Base-by-base conservation (phyloP, 148 eudicot species). In the Pouteria glomerata region DNA sequence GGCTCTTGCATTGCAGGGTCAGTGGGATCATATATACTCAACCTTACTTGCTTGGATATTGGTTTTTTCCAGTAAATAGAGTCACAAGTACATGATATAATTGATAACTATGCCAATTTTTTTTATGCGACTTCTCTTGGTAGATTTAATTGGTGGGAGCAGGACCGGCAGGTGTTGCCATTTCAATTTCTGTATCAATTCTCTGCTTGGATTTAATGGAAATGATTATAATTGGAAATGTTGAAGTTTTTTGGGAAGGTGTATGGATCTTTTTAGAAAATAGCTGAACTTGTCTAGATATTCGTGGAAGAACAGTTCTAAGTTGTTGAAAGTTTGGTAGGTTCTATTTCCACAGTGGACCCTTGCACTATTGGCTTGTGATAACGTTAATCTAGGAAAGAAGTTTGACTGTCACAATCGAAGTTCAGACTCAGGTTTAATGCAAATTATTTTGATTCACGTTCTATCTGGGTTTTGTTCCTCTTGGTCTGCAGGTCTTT, bases 401-500 rank as follows among this genome's bases (percentile, higher is more conserved):
- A 62, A 48, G 58, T 21, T 11, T 39, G 59, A 47, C 39, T 37
- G 24, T 59, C 35, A 8, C 11, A 19, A 57, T 42, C 51, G 45
- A 2, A 42, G 39, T 53, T 39, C 44, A 59, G 53, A 15, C 24
- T 57, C 33, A 29, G 10, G 35, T 37, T 39, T 26, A 19, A 57
- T 15, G 30, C 65, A 44, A 57, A 56, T 18, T 72, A 21, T 47
- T 55, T 66, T 24, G 66, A n/a, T 47, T 51, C 59, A 19, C 39
- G 27, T 47, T 44, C 3, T 58, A 30, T 11, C 8, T 71, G 29
- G 52, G 60, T 59, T 76, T 14, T 13, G 27, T 53, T 68, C 57
- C 8, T 34, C n/a, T 57, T 60, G 47, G 35, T 58, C 52, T 76
- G 74, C 82, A 95, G 99, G 99, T 77, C 96, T 95, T 72, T 95